Percentiles rank a stretch among this genome's conserved stretches.
Conservation (phyloP, 805 yeast species). For the Wickerhamiella vanderwaltii region DNA sequence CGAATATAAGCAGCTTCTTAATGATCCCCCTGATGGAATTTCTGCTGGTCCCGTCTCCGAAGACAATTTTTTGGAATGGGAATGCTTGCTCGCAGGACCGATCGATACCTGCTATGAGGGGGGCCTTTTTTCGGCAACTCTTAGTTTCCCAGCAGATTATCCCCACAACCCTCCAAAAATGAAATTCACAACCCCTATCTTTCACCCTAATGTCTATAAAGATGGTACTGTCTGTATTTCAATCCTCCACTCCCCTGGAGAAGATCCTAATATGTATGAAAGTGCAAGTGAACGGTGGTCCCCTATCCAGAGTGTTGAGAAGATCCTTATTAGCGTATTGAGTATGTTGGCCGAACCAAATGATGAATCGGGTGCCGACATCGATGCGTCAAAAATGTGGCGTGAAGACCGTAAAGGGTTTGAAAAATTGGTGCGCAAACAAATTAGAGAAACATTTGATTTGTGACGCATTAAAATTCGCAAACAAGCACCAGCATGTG, state of each 20-base stretch:
- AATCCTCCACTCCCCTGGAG: slow-evolving; percentile 91
- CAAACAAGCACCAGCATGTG: too few relatives aligned
- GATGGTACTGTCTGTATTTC: slow-evolving; percentile 96
- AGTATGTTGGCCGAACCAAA: slow-evolving; percentile 95
- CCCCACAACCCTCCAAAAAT: slow-evolving; percentile 74
- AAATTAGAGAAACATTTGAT: slow-evolving; percentile 63
- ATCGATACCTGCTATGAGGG: slow-evolving; percentile 74
- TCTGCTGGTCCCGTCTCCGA: slow-evolving; percentile 83
- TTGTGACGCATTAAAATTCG: too few relatives aligned
- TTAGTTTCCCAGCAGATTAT: slow-evolving; percentile 65
- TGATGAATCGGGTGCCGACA: slow-evolving; percentile 89
- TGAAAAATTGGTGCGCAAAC: slow-evolving; percentile 48
- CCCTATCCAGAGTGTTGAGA: slow-evolving; percentile 96
- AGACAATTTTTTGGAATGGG: slow-evolving; percentile 67
- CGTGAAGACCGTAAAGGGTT: slow-evolving; percentile 67
- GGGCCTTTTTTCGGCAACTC: slow-evolving; percentile 70
- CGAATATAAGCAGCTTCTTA: slow-evolving; percentile 74
- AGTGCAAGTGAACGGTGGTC: slow-evolving; percentile 96
- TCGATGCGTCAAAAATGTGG: slow-evolving; percentile 75
- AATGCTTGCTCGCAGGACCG: slow-evolving; percentile 75
- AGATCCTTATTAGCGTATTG: slow-evolving; percentile 81
- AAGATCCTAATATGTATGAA: slow-evolving; percentile 93
- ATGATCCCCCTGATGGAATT: slow-evolving; percentile 89
- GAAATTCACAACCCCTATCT: slow-evolving; percentile 63
- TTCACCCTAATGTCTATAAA: slow-evolving; percentile 86